Evolutionary conservation across 345 rosid genomes (phyloP), one percentile per base, ranked within the genome.

Genomic region (Hibiscus trionum): DNA sequence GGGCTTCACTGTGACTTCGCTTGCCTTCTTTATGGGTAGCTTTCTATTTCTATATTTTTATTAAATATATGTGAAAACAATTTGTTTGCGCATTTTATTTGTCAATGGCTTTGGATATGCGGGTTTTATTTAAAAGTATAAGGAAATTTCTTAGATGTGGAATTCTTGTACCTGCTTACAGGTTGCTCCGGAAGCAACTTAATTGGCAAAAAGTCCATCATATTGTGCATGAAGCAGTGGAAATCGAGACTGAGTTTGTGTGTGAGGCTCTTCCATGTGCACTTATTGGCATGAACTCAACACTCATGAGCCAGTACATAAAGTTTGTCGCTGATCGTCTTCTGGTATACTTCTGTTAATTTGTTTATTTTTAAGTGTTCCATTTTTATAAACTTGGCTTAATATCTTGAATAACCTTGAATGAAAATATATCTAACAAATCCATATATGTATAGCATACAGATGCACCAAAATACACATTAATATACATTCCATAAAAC

Each of bases 1-100:
- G 98, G 98, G 1, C 88, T 93, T 24, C 97, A 90, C 72, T 93
- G 97, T 81, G 97, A 93, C 83, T 93, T 93, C 71, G 97, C 98
- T 81, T 93, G 98, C 80, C 88, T 90, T 77, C 74, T 93, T 68
- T 91, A 91, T 82, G 86, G 91, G 98, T 91, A n/a, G 44, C 52
- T 10, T n/a, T 66, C 50, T 16, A 8, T 10, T 53, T 27, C 19
- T 59, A 7, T 39, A 42, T 49, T 62, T 9, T 35, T 57, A n/a
- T 24, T 3, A 21, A 24, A 27, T 58, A 15, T 65, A 42, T 39
- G 17, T 15, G 56, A 33, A 19, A 56, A 12, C 10, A 1, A 53
- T 12, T 14, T 42, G 55, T 11, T 63, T 63, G 24, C 17, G 4
- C n/a, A 21, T 35, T 70, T 70, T 56, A 11, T 49, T 35, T 33